Percentiles rank a stretch among this genome's conserved stretches.
Conservation (phyloP, 495 filamentous ascomycete species). For the Neurospora sp. region DNA sequence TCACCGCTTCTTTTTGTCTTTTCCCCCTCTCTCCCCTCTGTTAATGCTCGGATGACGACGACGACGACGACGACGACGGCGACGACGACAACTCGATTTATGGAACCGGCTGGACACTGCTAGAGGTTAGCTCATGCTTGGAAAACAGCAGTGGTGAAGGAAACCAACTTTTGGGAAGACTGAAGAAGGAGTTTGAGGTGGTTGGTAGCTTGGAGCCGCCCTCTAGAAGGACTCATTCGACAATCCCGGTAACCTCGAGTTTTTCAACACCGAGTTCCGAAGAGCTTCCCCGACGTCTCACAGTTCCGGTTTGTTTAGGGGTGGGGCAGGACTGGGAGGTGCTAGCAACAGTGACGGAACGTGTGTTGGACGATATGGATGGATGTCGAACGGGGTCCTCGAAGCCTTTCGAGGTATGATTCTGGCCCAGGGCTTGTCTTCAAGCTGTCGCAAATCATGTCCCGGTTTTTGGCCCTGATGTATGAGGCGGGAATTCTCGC, state of each 20-base stretch:
- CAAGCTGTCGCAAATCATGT: slow-evolving; percentile 8
- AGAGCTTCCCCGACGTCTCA: background rate
- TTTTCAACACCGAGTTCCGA: background rate
- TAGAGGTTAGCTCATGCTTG: background rate
- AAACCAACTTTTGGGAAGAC: background rate
- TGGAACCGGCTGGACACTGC: background rate
- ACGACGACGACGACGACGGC: background rate
- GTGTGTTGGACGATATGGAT: background rate
- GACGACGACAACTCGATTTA: background rate
- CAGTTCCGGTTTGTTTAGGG: background rate
- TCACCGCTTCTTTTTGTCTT: background rate
- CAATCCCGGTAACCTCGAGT: background rate
- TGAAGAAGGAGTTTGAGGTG: background rate
- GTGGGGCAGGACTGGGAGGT: background rate
- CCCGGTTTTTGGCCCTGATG: slow-evolving; percentile 6
- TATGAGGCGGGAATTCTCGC: slow-evolving; percentile 9
- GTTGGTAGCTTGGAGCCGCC: background rate
- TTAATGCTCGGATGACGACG: background rate
- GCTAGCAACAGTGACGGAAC: background rate
- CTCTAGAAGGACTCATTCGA: background rate
- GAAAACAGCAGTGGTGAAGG: background rate
- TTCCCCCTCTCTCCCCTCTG: background rate
- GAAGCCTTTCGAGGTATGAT: background rate
- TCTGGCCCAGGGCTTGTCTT: slow-evolving; percentile 8
- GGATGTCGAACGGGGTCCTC: background rate